Conservation (phyloP, 2,329 filamentous ascomycete genomes). For the Hirsutella minnesotensis region DNA sequence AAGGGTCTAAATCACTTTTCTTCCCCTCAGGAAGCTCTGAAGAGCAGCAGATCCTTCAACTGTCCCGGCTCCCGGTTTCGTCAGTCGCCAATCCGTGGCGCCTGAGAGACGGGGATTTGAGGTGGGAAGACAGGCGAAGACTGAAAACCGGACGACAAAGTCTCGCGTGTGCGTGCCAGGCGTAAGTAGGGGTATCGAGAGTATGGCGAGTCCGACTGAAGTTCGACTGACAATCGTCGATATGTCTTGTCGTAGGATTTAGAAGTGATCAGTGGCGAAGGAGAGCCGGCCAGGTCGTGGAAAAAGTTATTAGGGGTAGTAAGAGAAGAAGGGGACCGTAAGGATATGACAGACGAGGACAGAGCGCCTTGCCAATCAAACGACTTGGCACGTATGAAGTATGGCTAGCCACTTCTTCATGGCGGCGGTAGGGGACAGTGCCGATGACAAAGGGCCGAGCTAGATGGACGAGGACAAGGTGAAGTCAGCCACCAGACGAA, state of each 20-base stretch:
- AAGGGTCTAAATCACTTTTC: too few species aligned
- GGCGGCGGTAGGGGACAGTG: neutral
- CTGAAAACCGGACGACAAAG: too few species aligned
- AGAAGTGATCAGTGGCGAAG: neutral
- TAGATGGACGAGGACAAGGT: neutral
- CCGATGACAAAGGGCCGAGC: neutral
- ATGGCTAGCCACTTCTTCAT: neutral
- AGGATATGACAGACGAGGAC: neutral
- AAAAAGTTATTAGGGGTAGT: neutral
- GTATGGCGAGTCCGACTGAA: too few species aligned
- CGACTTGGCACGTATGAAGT: neutral
- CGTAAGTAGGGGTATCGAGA: neutral
- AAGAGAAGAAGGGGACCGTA: neutral
- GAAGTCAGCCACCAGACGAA: neutral
- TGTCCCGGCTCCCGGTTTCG: too few species aligned
- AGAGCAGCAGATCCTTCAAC: too few species aligned
- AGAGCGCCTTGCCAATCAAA: constrained; percentile 1
- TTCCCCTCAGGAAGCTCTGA: too few species aligned
- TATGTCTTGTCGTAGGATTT: neutral
- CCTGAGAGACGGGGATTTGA: too few species aligned
- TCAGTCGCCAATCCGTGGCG: too few species aligned
- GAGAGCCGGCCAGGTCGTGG: too few species aligned
- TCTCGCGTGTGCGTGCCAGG: too few species aligned
- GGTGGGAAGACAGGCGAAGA: too few species aligned
- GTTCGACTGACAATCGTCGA: neutral